These are phyloP conservation scores for Nakaseomyces nivariensis DNA, from an alignment of 1,139 yeast genomes.

Conservation along the genomic window DNA sequence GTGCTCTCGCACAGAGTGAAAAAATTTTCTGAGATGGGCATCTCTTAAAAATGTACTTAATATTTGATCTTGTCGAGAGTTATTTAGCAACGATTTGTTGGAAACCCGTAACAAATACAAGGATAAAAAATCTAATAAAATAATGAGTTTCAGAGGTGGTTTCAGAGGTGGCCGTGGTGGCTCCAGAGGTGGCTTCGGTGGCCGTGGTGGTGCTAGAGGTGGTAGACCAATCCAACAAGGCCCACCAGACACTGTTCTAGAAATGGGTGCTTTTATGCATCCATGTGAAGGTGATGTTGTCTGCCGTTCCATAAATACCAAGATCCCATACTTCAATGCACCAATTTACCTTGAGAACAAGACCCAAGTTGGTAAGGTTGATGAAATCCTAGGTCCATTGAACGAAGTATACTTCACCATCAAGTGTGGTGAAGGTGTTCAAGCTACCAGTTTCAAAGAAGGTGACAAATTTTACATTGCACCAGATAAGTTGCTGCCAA, in stretches of 20 bases:
- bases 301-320: conserved; percentile 86
- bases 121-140: not conserved
- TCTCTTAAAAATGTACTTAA: not conserved
- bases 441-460: conserved; percentile 81
- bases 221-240: conserved; percentile 25
- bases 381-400: conserved; percentile 94
- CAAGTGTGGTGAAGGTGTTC: conserved; percentile 92
- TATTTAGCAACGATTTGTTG: not conserved
- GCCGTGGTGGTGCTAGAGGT: conserved; percentile 19
- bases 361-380: conserved; percentile 94
- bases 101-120: not conserved
- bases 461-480: conserved; percentile 96
- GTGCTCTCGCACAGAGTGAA: not conserved
- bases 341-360: conserved; percentile 94
- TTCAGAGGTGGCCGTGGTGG: conserved; percentile 29
- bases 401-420: conserved; percentile 95
- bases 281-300: conserved; percentile 96
- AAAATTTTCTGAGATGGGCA: not conserved
- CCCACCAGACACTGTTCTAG: conserved; percentile 90
- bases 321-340: conserved; percentile 97
- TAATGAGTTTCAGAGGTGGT: conserved; percentile 25
- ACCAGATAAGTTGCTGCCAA: conserved; percentile 87
- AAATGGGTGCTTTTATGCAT: conserved; percentile 89
- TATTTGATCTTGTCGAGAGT: not conserved
- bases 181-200: conserved; percentile 28